Evolutionary conservation across 108 stramenopile genomes (phyloP), one percentile per base, ranked within the genome.

Genomic region (Pseudonitzschia multiseries): DNA sequence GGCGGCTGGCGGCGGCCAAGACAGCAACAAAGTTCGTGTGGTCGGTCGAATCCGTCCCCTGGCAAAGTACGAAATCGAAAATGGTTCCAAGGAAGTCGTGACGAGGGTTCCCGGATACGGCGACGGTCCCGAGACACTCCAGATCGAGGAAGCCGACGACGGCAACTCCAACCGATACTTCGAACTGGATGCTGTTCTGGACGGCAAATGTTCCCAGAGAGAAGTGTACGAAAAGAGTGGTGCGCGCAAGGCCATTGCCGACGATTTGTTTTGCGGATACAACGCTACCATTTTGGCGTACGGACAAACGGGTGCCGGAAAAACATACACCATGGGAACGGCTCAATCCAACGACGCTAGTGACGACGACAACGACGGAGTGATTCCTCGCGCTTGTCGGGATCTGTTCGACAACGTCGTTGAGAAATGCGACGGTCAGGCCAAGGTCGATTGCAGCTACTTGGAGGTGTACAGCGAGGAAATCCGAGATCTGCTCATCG

Each of bases 381-480:
- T 99, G 76, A 98, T 99, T 44, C 99, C 97, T 18, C 92, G 97
- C 72, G 93, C 98, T 0, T 97, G 81, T 28, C 84, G 86, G 68
- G 96, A 98, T 75, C 90, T 99, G 57, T 98, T 97, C 65, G 83
- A 87, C 24, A 71, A 81, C 48, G 88, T 96, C 69, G 68, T 70
- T 0, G 22, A 32, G 65, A 84, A 80, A 57, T 84, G 88, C 65
- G 86, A 85, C 21, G 86, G 92, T 52, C 95, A 96, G 70, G 97
- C 93, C 69, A 77, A 96, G 20, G 98, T 99, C 36, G 83, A 96
- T 52, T 90, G 96, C 9, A 91, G 89, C 46, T 99, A 97, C 76
- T 80, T 97, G 41, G 99, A 99, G 79, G 98, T 99, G 60, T 99
- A 99, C 86, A 99, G 98, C 82, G 99, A 99, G 81, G 97, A 99